These are phyloP conservation scores for Globisporangium orthogonon DNA, from an alignment of 352 stramenopile species.

Conservation along the genomic window DNA sequence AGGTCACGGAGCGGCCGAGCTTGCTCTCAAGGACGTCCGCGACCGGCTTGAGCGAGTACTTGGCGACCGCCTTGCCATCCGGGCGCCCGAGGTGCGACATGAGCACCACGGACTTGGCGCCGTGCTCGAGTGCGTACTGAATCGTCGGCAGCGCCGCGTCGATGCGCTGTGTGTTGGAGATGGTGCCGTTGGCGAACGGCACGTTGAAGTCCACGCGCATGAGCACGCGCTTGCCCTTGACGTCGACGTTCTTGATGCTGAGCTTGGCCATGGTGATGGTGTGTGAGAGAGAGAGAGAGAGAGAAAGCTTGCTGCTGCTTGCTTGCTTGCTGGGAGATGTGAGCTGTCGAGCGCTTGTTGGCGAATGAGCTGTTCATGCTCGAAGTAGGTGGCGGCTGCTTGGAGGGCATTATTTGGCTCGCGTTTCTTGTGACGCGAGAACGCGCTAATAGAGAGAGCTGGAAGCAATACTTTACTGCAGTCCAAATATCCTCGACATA, in stretches of 20 bases:
- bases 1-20: constrained; percentile 89
- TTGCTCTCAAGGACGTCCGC: constrained; percentile 89
- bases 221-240: constrained; percentile 97
- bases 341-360: constrained; percentile 20
- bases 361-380: constrained; percentile 19
- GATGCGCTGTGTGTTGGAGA: constrained; percentile 99
- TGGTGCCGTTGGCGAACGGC: constrained; percentile 93
- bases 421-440: too few species aligned
- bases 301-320: too few species aligned
- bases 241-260: constrained; percentile 91
- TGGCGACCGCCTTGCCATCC: constrained; percentile 90
- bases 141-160: constrained; percentile 95
- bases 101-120: constrained; percentile 97
- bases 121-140: constrained; percentile 95
- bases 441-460: too few species aligned
- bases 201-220: constrained; percentile 99
- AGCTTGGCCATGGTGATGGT: constrained; percentile 66
- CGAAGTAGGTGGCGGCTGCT: constrained; percentile 1
- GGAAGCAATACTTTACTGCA: too few species aligned
- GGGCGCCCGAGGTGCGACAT: constrained; percentile 98
- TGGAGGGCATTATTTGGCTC: too few species aligned
- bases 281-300: too few species aligned
- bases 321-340: background rate
- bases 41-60: constrained; percentile 96
- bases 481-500: too few species aligned